Base-by-base conservation (phyloP, 2,329 filamentous ascomycete genomes). In the Cryphonectria carpinicola region DNA sequence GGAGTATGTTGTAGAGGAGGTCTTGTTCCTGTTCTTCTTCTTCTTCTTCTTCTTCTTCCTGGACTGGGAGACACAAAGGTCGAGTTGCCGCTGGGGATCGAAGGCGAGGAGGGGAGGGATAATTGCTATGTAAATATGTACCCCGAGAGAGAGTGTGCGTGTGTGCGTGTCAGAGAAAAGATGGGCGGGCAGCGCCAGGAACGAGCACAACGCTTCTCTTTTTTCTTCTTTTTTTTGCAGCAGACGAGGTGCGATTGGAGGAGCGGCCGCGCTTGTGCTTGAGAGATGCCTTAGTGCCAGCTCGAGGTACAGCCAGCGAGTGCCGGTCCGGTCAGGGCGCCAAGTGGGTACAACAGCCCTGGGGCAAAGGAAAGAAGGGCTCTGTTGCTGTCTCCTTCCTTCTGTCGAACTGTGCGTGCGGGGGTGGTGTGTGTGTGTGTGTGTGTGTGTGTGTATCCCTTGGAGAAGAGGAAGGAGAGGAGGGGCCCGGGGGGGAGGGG, bases 281-380 rank as follows among this genome's bases (percentile, higher is more conserved):
- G 60, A 49, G 65, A 60, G 71, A 68, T 71, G 71, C 71, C 71
- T 72, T 73, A 73, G 71, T 71, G 71, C 69, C 62, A 69, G 71
- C 69, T 70, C 52, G 54, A 71, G 54, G 69, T 71, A 52, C 71
- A 72, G 71, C 71, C 70, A 69, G 67, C 58, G 46, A 71, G 67
- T 43, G 32, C 41, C 65, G 37, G 43, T 49, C 39, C 65, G 37
- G 43, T n/a, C 22, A 49, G 46, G 46, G 46, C 8, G 43, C 32
- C 32, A 35, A 19, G 49, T 58, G 65, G 39, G 41, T 32, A 66
- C 25, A 32, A 32, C 54, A 32, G 54, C 28, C 52, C n/a, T 25
- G 11, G 52, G 52, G n/a, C n/a, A 8, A 17, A 8, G 22, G 17
- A 49, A 25, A 8, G 46, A 22, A 22, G 17, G 19, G 43, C 43